phyloP scores from a whole-genome alignment of 2,329 filamentous ascomycete genomes.

The Nigrospora osmanthi region DNA sequence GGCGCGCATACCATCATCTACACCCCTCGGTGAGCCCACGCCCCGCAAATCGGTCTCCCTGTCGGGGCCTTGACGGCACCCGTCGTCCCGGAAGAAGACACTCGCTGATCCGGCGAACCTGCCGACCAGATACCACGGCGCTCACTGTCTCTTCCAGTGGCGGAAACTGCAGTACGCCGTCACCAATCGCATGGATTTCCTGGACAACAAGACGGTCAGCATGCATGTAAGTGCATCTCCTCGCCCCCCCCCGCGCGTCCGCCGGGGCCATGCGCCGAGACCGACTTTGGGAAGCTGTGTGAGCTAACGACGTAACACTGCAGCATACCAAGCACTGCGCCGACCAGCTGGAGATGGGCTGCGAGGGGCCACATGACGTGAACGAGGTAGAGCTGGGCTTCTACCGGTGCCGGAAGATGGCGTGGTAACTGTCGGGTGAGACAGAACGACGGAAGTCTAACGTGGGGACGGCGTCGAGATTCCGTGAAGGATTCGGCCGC shows the following conservation, averaged over 20 bases:
- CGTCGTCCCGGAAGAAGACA: too few relatives aligned
- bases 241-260: too few relatives aligned
- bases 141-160: slow-evolving; percentile 12
- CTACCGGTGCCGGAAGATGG: slow-evolving; percentile 10
- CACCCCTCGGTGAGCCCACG: slow-evolving; percentile 3
- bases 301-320: background rate
- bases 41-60: too few relatives aligned
- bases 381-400: slow-evolving; percentile 9
- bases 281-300: background rate
- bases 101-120: too few relatives aligned
- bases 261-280: background rate
- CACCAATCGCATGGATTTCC: slow-evolving; percentile 7
- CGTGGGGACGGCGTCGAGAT: too few relatives aligned
- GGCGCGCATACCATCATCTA: slow-evolving; percentile 8
- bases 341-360: slow-evolving; percentile 7
- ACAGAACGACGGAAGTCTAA: background rate
- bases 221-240: background rate
- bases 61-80: too few relatives aligned
- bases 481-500: too few relatives aligned
- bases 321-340: slow-evolving; percentile 4
- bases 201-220: slow-evolving; percentile 11
- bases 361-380: slow-evolving; percentile 6
- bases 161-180: slow-evolving; percentile 12
- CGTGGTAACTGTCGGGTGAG: slow-evolving; percentile 4
- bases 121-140: slow-evolving; percentile 2